These are phyloP conservation scores for Mycena albidolilacea DNA, from an alignment of 768 basidiomycete species.

Conservation along the genomic window DNA sequence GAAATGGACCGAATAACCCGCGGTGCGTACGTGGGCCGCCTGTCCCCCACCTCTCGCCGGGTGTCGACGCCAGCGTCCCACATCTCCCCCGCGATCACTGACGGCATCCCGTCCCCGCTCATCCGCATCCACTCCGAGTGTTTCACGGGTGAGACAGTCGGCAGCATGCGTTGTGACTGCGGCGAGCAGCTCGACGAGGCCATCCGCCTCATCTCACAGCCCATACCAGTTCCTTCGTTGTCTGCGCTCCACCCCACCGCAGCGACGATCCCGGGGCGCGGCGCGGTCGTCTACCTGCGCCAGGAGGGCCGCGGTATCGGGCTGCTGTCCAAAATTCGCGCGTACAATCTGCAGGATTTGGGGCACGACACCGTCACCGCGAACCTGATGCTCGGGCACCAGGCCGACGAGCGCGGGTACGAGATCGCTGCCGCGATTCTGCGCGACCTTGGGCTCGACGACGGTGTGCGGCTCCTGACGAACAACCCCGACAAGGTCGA, in stretches of 20 bases:
- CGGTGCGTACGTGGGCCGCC: slow-evolving; percentile 92
- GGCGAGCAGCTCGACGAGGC: slow-evolving; percentile 99
- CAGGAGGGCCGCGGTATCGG: slow-evolving; percentile 99
- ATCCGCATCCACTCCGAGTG: slow-evolving; percentile 98
- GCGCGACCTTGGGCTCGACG: slow-evolving; percentile 85
- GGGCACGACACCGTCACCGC: slow-evolving; percentile 99
- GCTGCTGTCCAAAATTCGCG: slow-evolving; percentile 93
- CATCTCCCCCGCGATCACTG: slow-evolving; percentile 35
- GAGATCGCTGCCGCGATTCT: slow-evolving; percentile 93
- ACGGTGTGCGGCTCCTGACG: slow-evolving; percentile 86
- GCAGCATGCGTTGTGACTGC: slow-evolving; percentile 98
- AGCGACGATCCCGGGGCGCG: slow-evolving; percentile 81
- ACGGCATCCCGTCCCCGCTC: slow-evolving; percentile 78
- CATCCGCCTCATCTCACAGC: slow-evolving; percentile 88
- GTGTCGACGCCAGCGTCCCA: slow-evolving; percentile 58
- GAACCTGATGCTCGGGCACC: slow-evolving; percentile 94
- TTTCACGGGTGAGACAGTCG: slow-evolving; percentile 98
- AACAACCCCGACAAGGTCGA: slow-evolving; percentile 99
- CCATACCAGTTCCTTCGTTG: slow-evolving; percentile 65
- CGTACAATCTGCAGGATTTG: slow-evolving; percentile 97
- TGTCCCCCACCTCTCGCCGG: slow-evolving; percentile 69
- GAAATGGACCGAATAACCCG: slow-evolving; percentile 94
- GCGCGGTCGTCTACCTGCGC: slow-evolving; percentile 94
- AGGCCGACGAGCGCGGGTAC: slow-evolving; percentile 95
- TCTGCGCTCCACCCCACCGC: slow-evolving; percentile 46